Evolutionary conservation across 345 rosid genomes (phyloP), one percentile per base, ranked within the genome.

Genomic region (Raphanus sativus): DNA sequence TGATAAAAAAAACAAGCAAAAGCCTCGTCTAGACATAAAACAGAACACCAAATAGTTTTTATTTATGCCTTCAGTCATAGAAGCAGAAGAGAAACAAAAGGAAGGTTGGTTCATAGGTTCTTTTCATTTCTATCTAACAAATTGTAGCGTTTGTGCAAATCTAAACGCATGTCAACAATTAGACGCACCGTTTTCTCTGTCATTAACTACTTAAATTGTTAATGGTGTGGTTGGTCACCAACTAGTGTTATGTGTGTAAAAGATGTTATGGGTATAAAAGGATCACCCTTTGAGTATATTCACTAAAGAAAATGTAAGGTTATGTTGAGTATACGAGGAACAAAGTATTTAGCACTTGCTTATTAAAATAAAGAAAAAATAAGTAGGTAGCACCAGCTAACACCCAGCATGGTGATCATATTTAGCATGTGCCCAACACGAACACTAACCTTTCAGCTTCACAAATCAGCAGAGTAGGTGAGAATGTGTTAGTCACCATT

Each of bases 391-490:
- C 65, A 61, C 38, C 38, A 28, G 38, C 64, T 28, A 28, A 56
- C 29, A 60, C 36, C 28, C n/a, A 3, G 24, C 62, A 25, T 25
- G 10, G 32, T 24, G 6, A 25, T 10, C 64, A 60, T 60, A 6
- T 60, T 60, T 60, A 60, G 64, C 64, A 60, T 28, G 64, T 60
- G 64, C 64, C 64, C 36, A 60, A 60, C 64, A 60, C 64, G 9
- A 60, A 28, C 34, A 38, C 30, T 56, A 26, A 61, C 64, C 7
- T 60, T 60, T 60, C 3, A 60, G 64, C 36, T 8, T 60, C 8
- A 2, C 65, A 13, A 61, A 61, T 6, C 9, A 60, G 64, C 10
- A 6, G 8, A 61, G 65, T 61, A 61, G 65, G 65, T 61, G 65
- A 29, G 65, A 29, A 26, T 59, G 62, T 1, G 63, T 10, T 26